Conservation (phyloP, 2,329 filamentous ascomycete genomes). For the Cytospora mali region DNA sequence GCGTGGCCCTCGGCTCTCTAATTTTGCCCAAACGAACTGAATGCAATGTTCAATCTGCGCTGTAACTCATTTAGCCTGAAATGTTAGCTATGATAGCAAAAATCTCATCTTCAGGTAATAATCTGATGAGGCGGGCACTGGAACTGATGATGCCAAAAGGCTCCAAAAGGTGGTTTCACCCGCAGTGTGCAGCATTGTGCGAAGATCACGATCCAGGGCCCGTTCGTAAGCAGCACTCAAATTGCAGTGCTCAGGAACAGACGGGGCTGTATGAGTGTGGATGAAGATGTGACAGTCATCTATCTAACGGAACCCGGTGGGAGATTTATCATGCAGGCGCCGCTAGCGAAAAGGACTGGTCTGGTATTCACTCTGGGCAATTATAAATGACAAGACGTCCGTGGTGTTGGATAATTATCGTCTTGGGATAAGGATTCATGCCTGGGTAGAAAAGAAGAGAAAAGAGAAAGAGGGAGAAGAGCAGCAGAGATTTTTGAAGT, state of each 20-base stretch:
- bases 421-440: constrained; percentile 96
- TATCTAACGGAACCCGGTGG: constrained; percentile 95
- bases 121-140: constrained; percentile 7
- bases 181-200: background rate
- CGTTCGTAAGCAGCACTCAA: constrained; percentile 8
- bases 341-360: constrained; percentile 97
- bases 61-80: constrained; percentile 19
- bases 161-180: background rate
- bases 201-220: constrained; percentile 15
- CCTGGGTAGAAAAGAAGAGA: constrained; percentile 50
- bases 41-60: constrained; percentile 10
- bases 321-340: constrained; percentile 67
- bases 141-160: constrained; percentile 20
- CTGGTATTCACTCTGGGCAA: constrained; percentile 76
- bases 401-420: constrained; percentile 61
- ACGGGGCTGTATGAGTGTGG: constrained; percentile 6
- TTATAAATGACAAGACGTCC: constrained; percentile 87
- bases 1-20: background rate
- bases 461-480: constrained; percentile 30
- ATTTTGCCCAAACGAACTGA: background rate
- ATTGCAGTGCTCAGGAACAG: constrained; percentile 6
- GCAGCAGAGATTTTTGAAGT: constrained; percentile 33
- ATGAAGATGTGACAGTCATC: constrained; percentile 76
- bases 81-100: constrained; percentile 7
- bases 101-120: constrained; percentile 1